phyloP scores from a whole-genome alignment of 306 rosid genomes.

The Sphenostylis stenocarpa region DNA sequence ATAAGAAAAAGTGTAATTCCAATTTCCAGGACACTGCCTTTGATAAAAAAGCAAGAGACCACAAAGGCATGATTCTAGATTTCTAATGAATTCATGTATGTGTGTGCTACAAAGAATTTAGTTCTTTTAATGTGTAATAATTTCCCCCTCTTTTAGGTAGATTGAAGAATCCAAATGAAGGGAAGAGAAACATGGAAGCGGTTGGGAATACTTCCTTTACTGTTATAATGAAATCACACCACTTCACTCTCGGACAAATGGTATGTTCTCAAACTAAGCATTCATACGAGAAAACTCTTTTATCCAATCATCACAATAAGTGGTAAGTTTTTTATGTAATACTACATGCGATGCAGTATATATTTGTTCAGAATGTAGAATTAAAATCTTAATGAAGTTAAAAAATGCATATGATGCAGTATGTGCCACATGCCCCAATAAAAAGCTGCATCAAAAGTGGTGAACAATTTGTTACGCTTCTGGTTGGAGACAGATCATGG shows the following conservation, averaged over 20 bases:
- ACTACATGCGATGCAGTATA: no score
- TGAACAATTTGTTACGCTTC: background rate
- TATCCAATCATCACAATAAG: no score
- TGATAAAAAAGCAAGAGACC: background rate
- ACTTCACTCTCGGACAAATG: background rate
- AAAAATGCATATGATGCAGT: background rate
- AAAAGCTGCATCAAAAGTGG: background rate
- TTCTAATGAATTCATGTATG: background rate
- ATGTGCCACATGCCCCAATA: background rate
- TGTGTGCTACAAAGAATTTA: background rate
- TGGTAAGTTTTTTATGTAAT: no score
- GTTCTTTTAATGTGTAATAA: background rate
- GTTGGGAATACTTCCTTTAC: background rate
- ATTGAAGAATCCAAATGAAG: background rate
- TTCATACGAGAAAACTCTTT: no score
- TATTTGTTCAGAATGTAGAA: no score
- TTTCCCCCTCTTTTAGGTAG: background rate
- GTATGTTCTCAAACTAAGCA: conserved; percentile 11
- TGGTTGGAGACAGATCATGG: conserved; percentile 25
- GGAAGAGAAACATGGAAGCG: background rate
- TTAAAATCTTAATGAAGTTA: no score
- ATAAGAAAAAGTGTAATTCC: background rate
- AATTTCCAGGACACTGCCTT: background rate
- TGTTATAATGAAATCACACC: background rate
- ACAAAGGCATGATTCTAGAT: background rate